Percentiles rank a stretch among this genome's conserved stretches.
Evolutionary conservation across 805 yeast genomes (phyloP).

Genomic region (Naumovozyma baii): DNA sequence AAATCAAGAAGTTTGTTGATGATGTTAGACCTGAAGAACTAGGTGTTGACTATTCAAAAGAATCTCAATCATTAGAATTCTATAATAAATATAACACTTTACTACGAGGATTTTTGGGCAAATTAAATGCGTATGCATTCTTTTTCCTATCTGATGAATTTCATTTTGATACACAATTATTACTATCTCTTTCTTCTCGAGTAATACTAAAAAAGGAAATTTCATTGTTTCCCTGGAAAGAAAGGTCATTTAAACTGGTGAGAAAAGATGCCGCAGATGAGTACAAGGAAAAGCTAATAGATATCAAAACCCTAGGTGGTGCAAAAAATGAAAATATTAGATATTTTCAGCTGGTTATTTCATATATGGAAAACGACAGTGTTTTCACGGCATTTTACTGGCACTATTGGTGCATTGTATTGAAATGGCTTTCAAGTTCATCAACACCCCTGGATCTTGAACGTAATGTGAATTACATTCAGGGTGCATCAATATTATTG

Average conservation of each 20-base stretch:
- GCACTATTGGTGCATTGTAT: slow-evolving; percentile 27
- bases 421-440: slow-evolving; percentile 6
- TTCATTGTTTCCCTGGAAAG: slow-evolving; percentile 20
- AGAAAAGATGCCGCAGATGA: neutral
- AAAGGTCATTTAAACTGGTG: slow-evolving; percentile 5
- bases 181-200: slow-evolving; percentile 9
- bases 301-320: neutral
- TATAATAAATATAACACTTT: slow-evolving; percentile 16
- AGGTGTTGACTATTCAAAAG: neutral
- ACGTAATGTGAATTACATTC: slow-evolving; percentile 3
- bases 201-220: slow-evolving; percentile 2
- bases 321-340: slow-evolving; percentile 10
- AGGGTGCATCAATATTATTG: slow-evolving; percentile 17
- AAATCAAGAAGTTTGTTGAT: slow-evolving; percentile 5
- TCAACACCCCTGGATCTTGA: slow-evolving; percentile 3
- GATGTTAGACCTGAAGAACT: too few relatives aligned
- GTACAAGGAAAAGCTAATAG: neutral
- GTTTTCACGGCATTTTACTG: slow-evolving; percentile 24
- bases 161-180: slow-evolving; percentile 18
- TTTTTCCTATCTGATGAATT: slow-evolving; percentile 22
- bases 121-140: slow-evolving; percentile 25
- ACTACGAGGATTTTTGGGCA: slow-evolving; percentile 24
- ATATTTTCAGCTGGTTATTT: slow-evolving; percentile 22
- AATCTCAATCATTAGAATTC: slow-evolving; percentile 4
- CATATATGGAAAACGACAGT: slow-evolving; percentile 24